A percentile compares a stretch with the other conserved stretches of the same genome.
phyloP scores from a whole-genome alignment of 371 early-diverging fungal genomes.

The Mucor racemosus region DNA sequence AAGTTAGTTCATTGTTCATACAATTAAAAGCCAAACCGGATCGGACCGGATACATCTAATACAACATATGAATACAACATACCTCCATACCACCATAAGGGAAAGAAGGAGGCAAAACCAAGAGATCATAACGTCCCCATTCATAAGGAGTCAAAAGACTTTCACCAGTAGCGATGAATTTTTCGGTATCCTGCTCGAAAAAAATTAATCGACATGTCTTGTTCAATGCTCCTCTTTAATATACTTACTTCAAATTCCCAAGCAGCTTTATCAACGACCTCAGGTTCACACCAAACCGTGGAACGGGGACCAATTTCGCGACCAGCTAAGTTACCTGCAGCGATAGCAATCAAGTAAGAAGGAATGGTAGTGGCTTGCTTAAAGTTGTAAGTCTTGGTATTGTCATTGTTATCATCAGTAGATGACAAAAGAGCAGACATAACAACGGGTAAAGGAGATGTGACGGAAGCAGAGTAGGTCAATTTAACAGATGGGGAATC shows the following conservation, averaged over 20 bases:
- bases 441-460: constrained; percentile 56
- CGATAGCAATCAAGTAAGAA: constrained; percentile 94
- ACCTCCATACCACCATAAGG: constrained; percentile 98
- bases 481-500: constrained; percentile 94
- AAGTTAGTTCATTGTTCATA: constrained; percentile 6
- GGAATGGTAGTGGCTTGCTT: constrained; percentile 79
- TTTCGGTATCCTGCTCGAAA: constrained; percentile 74
- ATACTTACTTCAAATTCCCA: constrained; percentile 84
- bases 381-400: constrained; percentile 66
- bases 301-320: constrained; percentile 88
- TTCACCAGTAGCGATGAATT: constrained; percentile 86
- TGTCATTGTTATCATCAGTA: constrained; percentile 46
- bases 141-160: constrained; percentile 87
- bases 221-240: background rate
- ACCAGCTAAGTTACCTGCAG: constrained; percentile 85
- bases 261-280: constrained; percentile 86
- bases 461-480: constrained; percentile 85
- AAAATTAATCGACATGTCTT: background rate
- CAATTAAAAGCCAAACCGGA: constrained; percentile 14
- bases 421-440: constrained; percentile 48
- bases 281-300: constrained; percentile 96
- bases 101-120: constrained; percentile 85
- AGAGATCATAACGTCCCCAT: constrained; percentile 96
- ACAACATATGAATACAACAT: constrained; percentile 9
- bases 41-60: constrained; percentile 24